phyloP scores from a whole-genome alignment of 208 protist species.

The Angomonas deanei region DNA sequence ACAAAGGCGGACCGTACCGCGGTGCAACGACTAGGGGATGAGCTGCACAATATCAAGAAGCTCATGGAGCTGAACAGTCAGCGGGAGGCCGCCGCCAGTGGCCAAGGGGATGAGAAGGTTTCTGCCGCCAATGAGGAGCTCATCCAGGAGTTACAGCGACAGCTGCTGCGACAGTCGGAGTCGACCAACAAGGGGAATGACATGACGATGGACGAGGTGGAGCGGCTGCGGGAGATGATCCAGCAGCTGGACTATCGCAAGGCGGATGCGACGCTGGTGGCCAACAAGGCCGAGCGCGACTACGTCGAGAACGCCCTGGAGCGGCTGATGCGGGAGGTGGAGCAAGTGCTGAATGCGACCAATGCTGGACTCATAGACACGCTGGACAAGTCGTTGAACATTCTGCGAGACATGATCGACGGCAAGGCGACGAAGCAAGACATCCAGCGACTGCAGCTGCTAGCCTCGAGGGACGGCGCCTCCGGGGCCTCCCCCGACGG shows the following conservation, averaged over 20 bases:
- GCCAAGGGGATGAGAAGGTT: conserved; percentile 2
- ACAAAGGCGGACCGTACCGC: conserved; percentile 61
- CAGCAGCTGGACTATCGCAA: conserved; percentile 82
- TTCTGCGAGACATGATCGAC: conserved; percentile 89
- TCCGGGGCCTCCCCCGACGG: conserved; percentile 44
- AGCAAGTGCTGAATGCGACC: conserved; percentile 88
- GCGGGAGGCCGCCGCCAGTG: conserved; percentile 8
- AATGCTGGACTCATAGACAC: conserved; percentile 90
- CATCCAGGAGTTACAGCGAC: conserved; percentile 59
- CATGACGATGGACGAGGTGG: conserved; percentile 33
- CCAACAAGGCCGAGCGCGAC: conserved; percentile 89
- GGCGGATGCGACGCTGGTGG: conserved; percentile 80
- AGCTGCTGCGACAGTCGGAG: conserved; percentile 43
- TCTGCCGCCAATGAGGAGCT: conserved; percentile 25
- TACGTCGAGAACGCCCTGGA: conserved; percentile 90
- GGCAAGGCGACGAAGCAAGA: conserved; percentile 85
- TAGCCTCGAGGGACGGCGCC: conserved; percentile 33
- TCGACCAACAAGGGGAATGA: conserved; percentile 15
- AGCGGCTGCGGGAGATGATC: conserved; percentile 46
- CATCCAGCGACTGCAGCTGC: conserved; percentile 62
- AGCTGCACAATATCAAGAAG: conserved; percentile 46
- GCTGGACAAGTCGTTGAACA: conserved; percentile 84
- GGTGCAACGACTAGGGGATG: conserved; percentile 69
- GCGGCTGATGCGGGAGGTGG: conserved; percentile 88
- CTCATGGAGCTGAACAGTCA: conserved; percentile 44